These are phyloP conservation scores for Kodamaea suecica DNA, from an alignment of 1,139 yeast species.

Conservation along the genomic window DNA sequence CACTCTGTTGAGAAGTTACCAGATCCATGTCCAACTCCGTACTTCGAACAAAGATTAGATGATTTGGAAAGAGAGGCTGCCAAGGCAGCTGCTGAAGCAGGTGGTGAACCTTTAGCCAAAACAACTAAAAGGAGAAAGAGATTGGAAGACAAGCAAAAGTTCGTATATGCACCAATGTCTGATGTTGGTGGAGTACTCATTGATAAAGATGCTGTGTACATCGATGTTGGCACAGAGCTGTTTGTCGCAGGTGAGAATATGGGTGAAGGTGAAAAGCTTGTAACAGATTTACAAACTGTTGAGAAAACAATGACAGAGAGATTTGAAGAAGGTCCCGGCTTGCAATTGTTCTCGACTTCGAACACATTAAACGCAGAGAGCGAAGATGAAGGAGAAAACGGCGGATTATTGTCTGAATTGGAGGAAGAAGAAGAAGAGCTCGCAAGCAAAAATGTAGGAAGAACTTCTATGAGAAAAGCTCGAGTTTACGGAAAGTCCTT, in stretches of 20 bases:
- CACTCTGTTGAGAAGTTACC: conserved; percentile 82
- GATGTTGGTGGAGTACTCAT: conserved; percentile 97
- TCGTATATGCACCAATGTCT: conserved; percentile 98
- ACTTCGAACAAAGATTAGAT: conserved; percentile 78
- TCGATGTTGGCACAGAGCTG: conserved; percentile 74
- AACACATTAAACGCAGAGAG: conserved; percentile 47
- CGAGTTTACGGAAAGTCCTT: conserved; percentile 55
- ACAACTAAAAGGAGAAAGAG: conserved; percentile 76
- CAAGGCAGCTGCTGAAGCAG: conserved; percentile 59
- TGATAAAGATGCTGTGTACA: conserved; percentile 95
- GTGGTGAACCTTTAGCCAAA: conserved; percentile 56
- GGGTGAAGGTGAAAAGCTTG: conserved; percentile 81
- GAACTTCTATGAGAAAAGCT: conserved; percentile 58
- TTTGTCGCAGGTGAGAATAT: conserved; percentile 63
- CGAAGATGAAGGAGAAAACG: conserved; percentile 35
- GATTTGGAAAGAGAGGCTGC: conserved; percentile 70
- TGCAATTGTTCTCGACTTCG: conserved; percentile 66
- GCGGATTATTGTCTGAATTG: conserved; percentile 31
- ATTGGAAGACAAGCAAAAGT: conserved; percentile 88
- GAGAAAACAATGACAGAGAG: conserved; percentile 62
- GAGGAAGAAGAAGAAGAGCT: conserved; percentile 27
- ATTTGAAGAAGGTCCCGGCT: conserved; percentile 62
- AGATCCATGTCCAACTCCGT: conserved; percentile 99
- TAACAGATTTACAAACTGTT: conserved; percentile 74
- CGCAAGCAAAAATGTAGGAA: conserved; percentile 45